Conservation (phyloP, 164 flowering plant species). For the Vitis vinifera region DNA sequence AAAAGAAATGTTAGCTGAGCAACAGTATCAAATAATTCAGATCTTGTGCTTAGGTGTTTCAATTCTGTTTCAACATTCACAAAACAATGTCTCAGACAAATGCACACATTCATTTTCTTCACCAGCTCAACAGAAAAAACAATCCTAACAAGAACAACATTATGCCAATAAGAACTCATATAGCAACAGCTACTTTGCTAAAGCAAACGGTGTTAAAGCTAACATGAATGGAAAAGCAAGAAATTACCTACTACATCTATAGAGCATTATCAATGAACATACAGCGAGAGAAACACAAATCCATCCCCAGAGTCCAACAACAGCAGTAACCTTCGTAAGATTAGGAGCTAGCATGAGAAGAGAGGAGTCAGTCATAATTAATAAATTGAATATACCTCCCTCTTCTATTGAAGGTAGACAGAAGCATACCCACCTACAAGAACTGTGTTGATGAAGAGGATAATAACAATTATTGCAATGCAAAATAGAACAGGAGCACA, state of each 20-base stretch:
- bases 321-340: constrained; percentile 80
- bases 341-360: constrained; percentile 52
- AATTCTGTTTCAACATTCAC: background rate
- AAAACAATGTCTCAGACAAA: background rate
- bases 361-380: constrained; percentile 9
- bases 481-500: constrained; percentile 77
- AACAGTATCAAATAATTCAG: background rate
- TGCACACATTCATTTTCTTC: background rate
- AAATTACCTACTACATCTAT: constrained; percentile 82
- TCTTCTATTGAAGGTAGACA: background rate
- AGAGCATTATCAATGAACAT: constrained; percentile 66
- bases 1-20: background rate
- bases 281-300: constrained; percentile 62
- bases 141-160: background rate
- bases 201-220: background rate
- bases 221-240: constrained; percentile 6
- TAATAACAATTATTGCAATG: constrained; percentile 32
- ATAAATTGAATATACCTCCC: background rate
- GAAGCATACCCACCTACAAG: constrained; percentile 50
- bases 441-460: constrained; percentile 83
- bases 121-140: background rate
- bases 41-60: background rate
- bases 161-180: too few relatives aligned
- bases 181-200: background rate
- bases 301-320: constrained; percentile 96